phyloP scores from a whole-genome alignment of 1,284 basidiomycete species.

The Sporisorium exsertum region DNA sequence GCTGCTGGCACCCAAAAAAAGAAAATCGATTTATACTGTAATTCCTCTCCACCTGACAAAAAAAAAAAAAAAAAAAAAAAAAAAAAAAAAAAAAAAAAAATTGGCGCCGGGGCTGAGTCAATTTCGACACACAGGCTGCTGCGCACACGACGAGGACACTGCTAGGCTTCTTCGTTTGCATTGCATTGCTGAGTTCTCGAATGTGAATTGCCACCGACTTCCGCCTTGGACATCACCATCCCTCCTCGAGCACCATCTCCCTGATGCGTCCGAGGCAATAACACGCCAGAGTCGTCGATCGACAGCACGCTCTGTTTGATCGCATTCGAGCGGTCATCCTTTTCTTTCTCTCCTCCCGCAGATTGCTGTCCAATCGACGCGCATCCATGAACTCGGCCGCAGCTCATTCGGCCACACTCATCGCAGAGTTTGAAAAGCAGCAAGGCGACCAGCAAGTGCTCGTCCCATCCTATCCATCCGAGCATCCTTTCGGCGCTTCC shows the following conservation, averaged over 20 bases:
- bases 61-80: not conserved
- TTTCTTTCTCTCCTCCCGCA: not conserved
- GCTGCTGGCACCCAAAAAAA: no score
- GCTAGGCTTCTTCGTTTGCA: not conserved
- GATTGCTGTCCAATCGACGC: no score
- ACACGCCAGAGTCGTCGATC: not conserved
- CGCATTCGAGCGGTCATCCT: not conserved
- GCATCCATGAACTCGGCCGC: conserved; percentile 44
- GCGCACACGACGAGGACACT: no score
- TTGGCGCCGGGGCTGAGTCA: no score
- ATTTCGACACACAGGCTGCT: no score
- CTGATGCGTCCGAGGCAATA: not conserved
- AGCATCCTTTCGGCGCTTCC: conserved; percentile 38
- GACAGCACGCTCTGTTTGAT: not conserved
- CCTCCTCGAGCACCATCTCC: not conserved
- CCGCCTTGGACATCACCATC: not conserved
- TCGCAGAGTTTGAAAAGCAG: conserved; percentile 46
- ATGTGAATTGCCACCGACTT: not conserved
- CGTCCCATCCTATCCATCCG: conserved; percentile 26
- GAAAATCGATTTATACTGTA: no score
- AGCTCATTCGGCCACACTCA: conserved; percentile 40
- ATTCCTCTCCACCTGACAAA: not conserved
- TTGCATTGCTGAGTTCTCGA: not conserved
- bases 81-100: no score
- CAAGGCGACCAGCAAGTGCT: conserved; percentile 8